These are phyloP conservation scores for Nitzschia sp. DNA, from an alignment of 108 stramenopile species.

Conservation along the genomic window DNA sequence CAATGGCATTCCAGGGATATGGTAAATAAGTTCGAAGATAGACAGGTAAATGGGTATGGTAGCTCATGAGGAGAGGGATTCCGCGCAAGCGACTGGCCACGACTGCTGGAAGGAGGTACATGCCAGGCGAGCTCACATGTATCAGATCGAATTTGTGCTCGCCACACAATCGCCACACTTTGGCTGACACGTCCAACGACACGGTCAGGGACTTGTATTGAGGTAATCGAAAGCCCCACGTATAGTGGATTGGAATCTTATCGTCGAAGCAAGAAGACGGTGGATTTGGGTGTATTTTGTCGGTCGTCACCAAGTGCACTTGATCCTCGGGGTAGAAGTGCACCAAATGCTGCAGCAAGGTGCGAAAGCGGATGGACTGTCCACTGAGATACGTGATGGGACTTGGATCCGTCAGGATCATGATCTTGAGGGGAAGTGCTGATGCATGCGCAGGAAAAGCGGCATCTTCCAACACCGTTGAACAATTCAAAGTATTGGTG, in stretches of 20 bases:
- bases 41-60: constrained; percentile 83
- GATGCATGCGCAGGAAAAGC: too few species aligned
- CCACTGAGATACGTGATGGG: constrained; percentile 90
- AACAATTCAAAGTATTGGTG: too few species aligned
- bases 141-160: constrained; percentile 60
- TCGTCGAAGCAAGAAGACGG: constrained; percentile 43
- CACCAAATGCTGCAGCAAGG: constrained; percentile 69
- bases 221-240: constrained; percentile 49
- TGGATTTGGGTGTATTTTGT: constrained; percentile 44
- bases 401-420: constrained; percentile 60
- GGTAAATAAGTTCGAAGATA: constrained; percentile 65
- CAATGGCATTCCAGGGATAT: constrained; percentile 23
- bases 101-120: constrained; percentile 53
- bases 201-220: constrained; percentile 36
- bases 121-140: constrained; percentile 77
- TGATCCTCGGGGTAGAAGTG: constrained; percentile 59
- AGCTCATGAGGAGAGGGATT: constrained; percentile 46
- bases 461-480: too few species aligned
- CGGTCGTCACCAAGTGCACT: constrained; percentile 77
- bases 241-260: constrained; percentile 41
- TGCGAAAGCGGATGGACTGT: constrained; percentile 89
- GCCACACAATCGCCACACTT: constrained; percentile 14
- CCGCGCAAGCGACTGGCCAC: constrained; percentile 28
- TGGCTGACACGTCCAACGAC: constrained; percentile 32
- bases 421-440: constrained; percentile 26